Evolutionary conservation across 352 stramenopile species (phyloP).

Genomic region (Globisporangium heterothallicum): DNA sequence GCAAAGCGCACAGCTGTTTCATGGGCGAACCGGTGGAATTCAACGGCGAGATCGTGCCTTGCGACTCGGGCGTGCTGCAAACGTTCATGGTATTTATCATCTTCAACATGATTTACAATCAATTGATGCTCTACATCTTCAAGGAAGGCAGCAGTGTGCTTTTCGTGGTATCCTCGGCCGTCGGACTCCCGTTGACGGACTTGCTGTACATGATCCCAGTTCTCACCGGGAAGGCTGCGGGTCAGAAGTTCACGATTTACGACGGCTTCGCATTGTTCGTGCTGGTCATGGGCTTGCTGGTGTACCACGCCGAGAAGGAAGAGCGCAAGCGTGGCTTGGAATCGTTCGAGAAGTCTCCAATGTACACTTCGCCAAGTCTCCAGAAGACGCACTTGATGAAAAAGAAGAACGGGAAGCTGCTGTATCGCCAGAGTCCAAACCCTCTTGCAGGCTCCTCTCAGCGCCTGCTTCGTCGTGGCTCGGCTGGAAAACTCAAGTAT

Average conservation of each 20-base stretch:
- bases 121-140: slow-evolving; percentile 89
- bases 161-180: slow-evolving; percentile 83
- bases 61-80: slow-evolving; percentile 32
- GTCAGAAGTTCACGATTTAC: slow-evolving; percentile 81
- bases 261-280: slow-evolving; percentile 86
- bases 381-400: slow-evolving; percentile 83
- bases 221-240: slow-evolving; percentile 59
- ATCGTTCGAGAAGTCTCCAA: slow-evolving; percentile 79
- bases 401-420: slow-evolving; percentile 68
- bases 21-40: slow-evolving; percentile 65
- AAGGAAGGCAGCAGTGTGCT: slow-evolving; percentile 85
- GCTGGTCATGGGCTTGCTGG: slow-evolving; percentile 77
- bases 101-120: slow-evolving; percentile 86
- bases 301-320: slow-evolving; percentile 88
- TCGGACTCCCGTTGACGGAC: slow-evolving; percentile 77
- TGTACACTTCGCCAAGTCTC: slow-evolving; percentile 80
- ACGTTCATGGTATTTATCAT: slow-evolving; percentile 83
- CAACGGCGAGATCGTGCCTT: slow-evolving; percentile 48
- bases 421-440: slow-evolving; percentile 83
- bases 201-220: slow-evolving; percentile 81
- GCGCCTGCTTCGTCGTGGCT: slow-evolving; percentile 47
- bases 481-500: slow-evolving; percentile 45
- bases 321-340: slow-evolving; percentile 48
- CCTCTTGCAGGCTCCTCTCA: slow-evolving; percentile 53
- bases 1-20: slow-evolving; percentile 72